Evolutionary conservation across 257 asterid species (phyloP), one percentile per base, ranked within the genome.

Genomic region (Knoxia roxburghii): DNA sequence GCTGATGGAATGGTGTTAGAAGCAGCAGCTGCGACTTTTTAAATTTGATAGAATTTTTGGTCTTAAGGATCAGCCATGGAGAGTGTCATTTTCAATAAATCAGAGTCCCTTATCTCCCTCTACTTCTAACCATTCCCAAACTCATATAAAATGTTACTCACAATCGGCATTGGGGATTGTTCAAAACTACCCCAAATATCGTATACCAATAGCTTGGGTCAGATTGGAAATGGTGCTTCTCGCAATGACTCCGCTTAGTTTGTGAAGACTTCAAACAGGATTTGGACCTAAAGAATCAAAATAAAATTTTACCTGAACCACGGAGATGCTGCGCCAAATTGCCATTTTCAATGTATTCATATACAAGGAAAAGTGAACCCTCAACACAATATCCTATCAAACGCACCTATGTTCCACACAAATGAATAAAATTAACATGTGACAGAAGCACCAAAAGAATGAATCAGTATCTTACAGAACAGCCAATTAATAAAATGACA

Each of bases 311-410:
- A 85, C 94, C 96, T 64, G 95, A 72, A 72, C 96, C 91, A 53
- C 94, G 89, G 65, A 92, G 86, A 85, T 92, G 97, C 69, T 92
- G 81, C 49, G 97, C 86, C 82, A 92, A 75, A 87, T 92, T 85
- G 49, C 98, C 98, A 67, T 89, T 92, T 72, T 89, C 96, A 61
- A 92, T 83, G 76, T 58, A 92, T 78, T 92, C 97, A 70, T 92
- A 92, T 24, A 92, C 98, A 73, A 92, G 96, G 78, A 92, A 92
- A 69, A 92, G 97, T 66, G 97, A 89, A 68, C 97, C 97, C 83
- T 92, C 96, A 12, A 87, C 90, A 63, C 98, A 89, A 59, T 81
- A 92, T 70, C 98, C 98, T 73, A 92, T 87, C 87, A 92, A 84
- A 61, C 97, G 97, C 77, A 92, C 98, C 98, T 92, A 79, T 77